Conservation (phyloP, 208 protist genomes). For the Leishmania martiniquensis region DNA sequence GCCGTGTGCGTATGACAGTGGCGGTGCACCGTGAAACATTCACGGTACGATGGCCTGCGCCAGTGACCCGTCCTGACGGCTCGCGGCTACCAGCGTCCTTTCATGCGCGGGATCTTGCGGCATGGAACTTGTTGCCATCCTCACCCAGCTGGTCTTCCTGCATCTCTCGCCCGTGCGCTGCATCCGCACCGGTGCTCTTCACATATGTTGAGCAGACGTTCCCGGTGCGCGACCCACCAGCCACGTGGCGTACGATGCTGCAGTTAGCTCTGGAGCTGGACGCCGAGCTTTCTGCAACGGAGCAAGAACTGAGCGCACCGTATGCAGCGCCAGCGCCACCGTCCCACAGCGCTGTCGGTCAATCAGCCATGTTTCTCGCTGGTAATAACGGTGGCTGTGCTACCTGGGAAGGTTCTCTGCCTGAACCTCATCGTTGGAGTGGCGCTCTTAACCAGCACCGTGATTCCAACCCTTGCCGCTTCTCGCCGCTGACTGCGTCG, state of each 20-base stretch:
- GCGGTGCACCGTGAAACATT: constrained; percentile 65
- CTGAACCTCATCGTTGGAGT: constrained; percentile 29
- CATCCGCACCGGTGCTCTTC: constrained; percentile 18
- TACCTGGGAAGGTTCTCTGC: constrained; percentile 19
- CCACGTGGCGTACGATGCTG: constrained; percentile 70
- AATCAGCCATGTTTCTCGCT: background rate
- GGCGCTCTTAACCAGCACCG: constrained; percentile 11
- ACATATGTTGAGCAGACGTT: constrained; percentile 76
- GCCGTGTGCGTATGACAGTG: constrained; percentile 69
- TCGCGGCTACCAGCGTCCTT: constrained; percentile 22
- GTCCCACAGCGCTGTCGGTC: background rate
- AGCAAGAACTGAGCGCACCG: background rate
- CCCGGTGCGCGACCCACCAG: constrained; percentile 53
- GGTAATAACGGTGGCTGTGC: background rate
- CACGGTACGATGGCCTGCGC: constrained; percentile 83
- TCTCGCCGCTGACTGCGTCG: constrained; percentile 14
- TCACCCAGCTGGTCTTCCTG: constrained; percentile 14
- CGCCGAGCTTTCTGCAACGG: constrained; percentile 20
- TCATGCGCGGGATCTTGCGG: background rate
- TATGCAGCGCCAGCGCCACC: background rate
- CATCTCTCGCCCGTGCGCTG: background rate
- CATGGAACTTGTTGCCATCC: constrained; percentile 10
- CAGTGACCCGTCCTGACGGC: constrained; percentile 47
- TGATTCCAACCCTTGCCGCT: constrained; percentile 22
- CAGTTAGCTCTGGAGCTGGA: constrained; percentile 60